phyloP scores from a whole-genome alignment of 805 yeast genomes.

The Candida chauliodis region DNA sequence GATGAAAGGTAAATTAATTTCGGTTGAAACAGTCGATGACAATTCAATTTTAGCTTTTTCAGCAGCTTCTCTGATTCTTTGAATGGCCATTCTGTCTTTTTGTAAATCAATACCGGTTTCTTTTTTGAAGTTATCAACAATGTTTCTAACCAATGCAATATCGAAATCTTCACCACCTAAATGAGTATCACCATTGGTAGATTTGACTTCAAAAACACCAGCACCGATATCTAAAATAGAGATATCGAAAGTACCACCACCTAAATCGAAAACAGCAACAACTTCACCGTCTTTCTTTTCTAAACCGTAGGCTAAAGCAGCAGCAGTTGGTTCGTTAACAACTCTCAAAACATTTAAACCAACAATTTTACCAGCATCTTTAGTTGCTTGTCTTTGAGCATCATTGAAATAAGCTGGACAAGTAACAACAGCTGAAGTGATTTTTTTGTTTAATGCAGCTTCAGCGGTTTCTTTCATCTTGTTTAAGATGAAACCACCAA shows the following conservation, averaged over 20 bases:
- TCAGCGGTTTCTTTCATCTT: conserved; percentile 99
- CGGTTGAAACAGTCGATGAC: conserved; percentile 69
- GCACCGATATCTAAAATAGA: conserved; percentile 94
- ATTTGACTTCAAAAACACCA: conserved; percentile 97
- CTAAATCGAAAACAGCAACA: conserved; percentile 94
- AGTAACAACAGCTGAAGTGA: conserved; percentile 85
- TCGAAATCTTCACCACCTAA: conserved; percentile 93
- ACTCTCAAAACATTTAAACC: conserved; percentile 88
- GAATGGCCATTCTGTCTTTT: conserved; percentile 72
- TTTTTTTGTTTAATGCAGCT: conserved; percentile 81
- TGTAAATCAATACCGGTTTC: conserved; percentile 65
- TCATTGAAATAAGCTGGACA: conserved; percentile 90
- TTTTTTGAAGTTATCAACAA: conserved; percentile 74
- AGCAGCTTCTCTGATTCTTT: conserved; percentile 83
- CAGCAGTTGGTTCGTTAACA: conserved; percentile 89
- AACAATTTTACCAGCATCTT: conserved; percentile 96
- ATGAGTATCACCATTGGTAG: conserved; percentile 95
- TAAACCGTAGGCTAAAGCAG: conserved; percentile 92
- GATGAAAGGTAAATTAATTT: conserved; percentile 78
- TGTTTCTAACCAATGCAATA: conserved; percentile 79
- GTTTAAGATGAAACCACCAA: conserved; percentile 88
- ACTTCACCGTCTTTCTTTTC: conserved; percentile 76
- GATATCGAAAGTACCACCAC: conserved; percentile 99
- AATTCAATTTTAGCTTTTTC: conserved; percentile 88
- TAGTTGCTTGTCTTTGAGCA: conserved; percentile 90